A percentile compares a stretch with the other conserved stretches of the same genome.
Evolutionary conservation across 345 rosid genomes (phyloP).

Genomic region (Hibiscus trionum): DNA sequence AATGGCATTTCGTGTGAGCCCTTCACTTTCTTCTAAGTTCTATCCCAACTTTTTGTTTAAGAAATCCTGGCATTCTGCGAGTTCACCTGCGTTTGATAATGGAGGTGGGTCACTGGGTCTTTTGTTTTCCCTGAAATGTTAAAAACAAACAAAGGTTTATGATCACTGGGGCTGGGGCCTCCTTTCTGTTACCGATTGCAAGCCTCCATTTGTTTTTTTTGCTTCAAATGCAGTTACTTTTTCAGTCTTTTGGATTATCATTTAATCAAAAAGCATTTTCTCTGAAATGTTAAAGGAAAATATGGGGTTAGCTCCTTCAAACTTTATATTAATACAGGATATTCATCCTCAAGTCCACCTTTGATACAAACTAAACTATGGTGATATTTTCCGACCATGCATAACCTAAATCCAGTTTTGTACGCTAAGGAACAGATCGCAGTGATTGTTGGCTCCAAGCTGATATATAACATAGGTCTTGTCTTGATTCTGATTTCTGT

Average conservation of each 20-base stretch:
- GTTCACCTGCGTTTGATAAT: background rate
- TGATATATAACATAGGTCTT: background rate
- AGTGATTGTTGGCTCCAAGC: no score
- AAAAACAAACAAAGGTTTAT: constrained; percentile 13
- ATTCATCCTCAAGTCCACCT: background rate
- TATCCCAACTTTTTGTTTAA: constrained; percentile 7
- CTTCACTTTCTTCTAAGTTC: constrained; percentile 4
- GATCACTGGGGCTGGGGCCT: constrained; percentile 19
- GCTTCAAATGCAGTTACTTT: constrained; percentile 25
- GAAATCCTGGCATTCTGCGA: constrained; percentile 8
- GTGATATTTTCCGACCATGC: constrained; percentile 15
- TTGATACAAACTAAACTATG: constrained; percentile 30
- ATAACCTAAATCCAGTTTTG: background rate
- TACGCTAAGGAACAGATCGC: constrained; percentile 7
- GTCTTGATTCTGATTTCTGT: background rate
- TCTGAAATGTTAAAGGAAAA: background rate
- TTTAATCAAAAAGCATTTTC: background rate
- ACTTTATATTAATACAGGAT: background rate
- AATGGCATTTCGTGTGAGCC: background rate
- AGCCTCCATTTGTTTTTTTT: constrained; percentile 6
- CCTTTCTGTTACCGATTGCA: background rate
- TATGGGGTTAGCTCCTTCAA: background rate
- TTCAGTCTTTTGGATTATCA: constrained; percentile 11
- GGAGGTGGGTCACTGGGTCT: background rate
- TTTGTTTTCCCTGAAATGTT: constrained; percentile 12